Base-by-base conservation (phyloP, 2,329 filamentous ascomycete species). In the Dactylellina drechsleri region DNA sequence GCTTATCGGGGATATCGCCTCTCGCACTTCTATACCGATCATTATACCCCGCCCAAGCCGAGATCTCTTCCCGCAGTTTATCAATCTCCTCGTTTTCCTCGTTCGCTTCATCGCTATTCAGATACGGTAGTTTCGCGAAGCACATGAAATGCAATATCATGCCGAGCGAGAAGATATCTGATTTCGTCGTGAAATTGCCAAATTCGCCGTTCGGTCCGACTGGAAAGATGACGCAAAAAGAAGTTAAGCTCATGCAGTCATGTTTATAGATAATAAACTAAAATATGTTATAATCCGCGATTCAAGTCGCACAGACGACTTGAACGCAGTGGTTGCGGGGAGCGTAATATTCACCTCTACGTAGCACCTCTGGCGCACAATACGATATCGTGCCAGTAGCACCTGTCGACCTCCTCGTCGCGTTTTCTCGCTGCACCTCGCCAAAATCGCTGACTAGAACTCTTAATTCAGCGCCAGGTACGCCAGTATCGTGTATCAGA, bases 71-170 rank as follows among this genome's bases (percentile, higher is more conserved):
- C 49, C 93, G 88, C 31, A 99, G 85, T 77, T 89, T 85, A 78
- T 97, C 93, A 4, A 97, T 85, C 77, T 98, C 93, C 81, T 99
- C 95, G 66, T 92, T 89, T 80, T 98, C 94, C 81, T 98, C 94
- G 73, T 97, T 88, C 20, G 96, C 85, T 2, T 90, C 86, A 80
- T 98, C 94, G 61, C 93, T 92, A 78, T 90, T 91, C 23, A 83
- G 85, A 80, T 98, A 99, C 0, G 95, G 95, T 10, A 99, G 85
- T 54, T 90, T 87, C 0, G 91, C 92, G 81, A 99, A 99, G 81
- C 95, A 99, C 86, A 99, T 91, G 80, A 99, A 99, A 82, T 98
- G 96, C 2, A 99, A 86, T 66, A 98, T 98, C 94, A 99, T 97
- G 57, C 95, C 95, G 0, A 99, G 84, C 0, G 93, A 97, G 82